Evolutionary conservation across 2,329 filamentous ascomycete genomes (phyloP).

Genomic region (Setomelanomma holmii): DNA sequence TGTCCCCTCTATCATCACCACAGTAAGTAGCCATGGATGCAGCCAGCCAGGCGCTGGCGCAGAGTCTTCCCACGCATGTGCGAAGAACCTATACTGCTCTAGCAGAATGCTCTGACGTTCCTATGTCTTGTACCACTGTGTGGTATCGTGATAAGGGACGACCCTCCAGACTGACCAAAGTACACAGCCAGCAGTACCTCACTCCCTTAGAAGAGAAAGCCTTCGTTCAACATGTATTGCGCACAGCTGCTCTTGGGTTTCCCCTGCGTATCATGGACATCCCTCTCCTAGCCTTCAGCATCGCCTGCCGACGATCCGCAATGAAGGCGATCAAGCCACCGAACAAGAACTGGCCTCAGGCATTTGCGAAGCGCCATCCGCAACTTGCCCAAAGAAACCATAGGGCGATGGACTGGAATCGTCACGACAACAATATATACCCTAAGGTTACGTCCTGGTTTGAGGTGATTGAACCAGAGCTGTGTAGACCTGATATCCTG

Average conservation of each 20-base stretch:
- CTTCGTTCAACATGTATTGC: constrained; percentile 23
- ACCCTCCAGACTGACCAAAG: constrained; percentile 25
- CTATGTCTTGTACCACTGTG: constrained; percentile 29
- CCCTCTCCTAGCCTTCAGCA: constrained; percentile 21
- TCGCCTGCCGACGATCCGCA: constrained; percentile 13
- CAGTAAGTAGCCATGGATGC: constrained; percentile 8
- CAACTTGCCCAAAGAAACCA: not conserved
- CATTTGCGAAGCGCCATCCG: constrained; percentile 5
- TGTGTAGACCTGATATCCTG: constrained; percentile 17
- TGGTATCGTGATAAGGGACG: constrained; percentile 20
- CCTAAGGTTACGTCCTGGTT: constrained; percentile 10
- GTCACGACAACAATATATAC: not conserved
- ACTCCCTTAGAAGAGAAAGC: constrained; percentile 38
- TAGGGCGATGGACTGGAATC: constrained; percentile 4
- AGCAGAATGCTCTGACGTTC: constrained; percentile 8
- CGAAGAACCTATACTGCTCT: constrained; percentile 10
- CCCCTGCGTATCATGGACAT: constrained; percentile 29
- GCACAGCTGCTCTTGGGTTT: constrained; percentile 20
- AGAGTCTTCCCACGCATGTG: constrained; percentile 9
- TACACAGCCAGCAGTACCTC: constrained; percentile 38
- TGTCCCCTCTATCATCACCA: not conserved
- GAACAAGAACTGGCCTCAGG: constrained; percentile 18
- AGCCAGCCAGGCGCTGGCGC: constrained; percentile 16
- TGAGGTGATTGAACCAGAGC: constrained; percentile 17
- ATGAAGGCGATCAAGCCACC: constrained; percentile 13